phyloP scores from a whole-genome alignment of 129 eudicot species.

The Ambrosia artemisiifolia region DNA sequence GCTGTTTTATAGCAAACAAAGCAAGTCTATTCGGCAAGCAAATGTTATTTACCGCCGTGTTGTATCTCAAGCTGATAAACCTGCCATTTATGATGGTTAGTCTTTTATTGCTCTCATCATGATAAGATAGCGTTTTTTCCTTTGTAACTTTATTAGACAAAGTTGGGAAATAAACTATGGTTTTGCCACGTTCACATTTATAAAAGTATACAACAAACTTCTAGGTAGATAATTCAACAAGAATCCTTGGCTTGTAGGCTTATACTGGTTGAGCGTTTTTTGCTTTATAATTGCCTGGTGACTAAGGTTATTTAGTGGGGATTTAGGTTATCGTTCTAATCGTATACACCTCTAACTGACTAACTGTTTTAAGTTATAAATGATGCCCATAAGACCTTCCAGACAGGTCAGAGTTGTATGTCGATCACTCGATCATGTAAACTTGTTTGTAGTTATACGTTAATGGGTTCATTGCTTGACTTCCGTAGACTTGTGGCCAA shows the following conservation, averaged over 20 bases:
- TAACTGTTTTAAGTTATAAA: neutral
- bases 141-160: neutral
- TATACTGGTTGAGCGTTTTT: too few species aligned
- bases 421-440: neutral
- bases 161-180: neutral
- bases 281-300: neutral
- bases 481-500: neutral
- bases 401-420: neutral
- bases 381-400: neutral
- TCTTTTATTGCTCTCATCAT: slow-evolving; percentile 8
- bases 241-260: too few species aligned
- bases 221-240: neutral
- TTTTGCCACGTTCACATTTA: too few species aligned
- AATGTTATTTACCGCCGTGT: slow-evolving; percentile 77
- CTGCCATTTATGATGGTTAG: slow-evolving; percentile 85
- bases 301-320: neutral
- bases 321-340: neutral
- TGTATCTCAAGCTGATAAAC: slow-evolving; percentile 64
- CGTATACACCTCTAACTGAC: neutral
- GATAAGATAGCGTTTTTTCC: neutral
- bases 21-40: slow-evolving; percentile 77
- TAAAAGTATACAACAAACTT: neutral
- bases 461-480: neutral
- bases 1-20: slow-evolving; percentile 81
- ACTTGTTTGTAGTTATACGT: slow-evolving; percentile 2